A percentile compares a stretch with the other conserved stretches of the same genome.
Conservation (phyloP, 371 early-diverging fungal genomes). For the Syncephalastrum monosporum region DNA sequence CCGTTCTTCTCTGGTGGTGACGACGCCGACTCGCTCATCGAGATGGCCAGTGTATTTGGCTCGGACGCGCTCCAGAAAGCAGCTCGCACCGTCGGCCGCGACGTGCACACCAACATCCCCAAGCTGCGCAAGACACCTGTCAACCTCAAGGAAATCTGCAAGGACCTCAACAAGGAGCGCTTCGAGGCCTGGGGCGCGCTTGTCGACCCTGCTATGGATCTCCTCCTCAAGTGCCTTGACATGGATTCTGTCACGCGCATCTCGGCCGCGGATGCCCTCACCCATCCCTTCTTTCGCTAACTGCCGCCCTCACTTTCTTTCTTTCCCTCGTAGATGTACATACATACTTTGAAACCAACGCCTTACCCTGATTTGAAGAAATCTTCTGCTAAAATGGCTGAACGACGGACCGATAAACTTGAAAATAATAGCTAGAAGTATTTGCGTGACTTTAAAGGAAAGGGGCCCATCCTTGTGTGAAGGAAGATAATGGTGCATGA, state of each 20-base stretch:
- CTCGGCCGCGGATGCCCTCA: slow-evolving; percentile 17
- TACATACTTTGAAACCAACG: no score
- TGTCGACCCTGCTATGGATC: slow-evolving; percentile 12
- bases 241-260: slow-evolving; percentile 20
- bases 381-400: no score
- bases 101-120: slow-evolving; percentile 59
- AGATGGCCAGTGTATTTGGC: slow-evolving; percentile 92
- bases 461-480: no score
- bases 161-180: slow-evolving; percentile 22
- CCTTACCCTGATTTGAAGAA: no score
- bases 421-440: no score
- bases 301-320: no score
- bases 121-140: slow-evolving; percentile 45
- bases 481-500: no score
- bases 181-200: slow-evolving; percentile 11
- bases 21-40: slow-evolving; percentile 90
- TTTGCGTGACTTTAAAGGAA: no score
- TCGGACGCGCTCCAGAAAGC: slow-evolving; percentile 71
- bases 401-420: no score
- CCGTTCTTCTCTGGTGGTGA: slow-evolving; percentile 93
- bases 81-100: slow-evolving; percentile 57
- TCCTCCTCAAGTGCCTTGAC: slow-evolving; percentile 15
- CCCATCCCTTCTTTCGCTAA: slow-evolving; percentile 20
- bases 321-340: neutral
- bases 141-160: slow-evolving; percentile 36